A percentile compares a stretch with the other conserved stretches of the same genome.
Conservation (phyloP, 176 grass and related monocot species). For the Poa pratensis region DNA sequence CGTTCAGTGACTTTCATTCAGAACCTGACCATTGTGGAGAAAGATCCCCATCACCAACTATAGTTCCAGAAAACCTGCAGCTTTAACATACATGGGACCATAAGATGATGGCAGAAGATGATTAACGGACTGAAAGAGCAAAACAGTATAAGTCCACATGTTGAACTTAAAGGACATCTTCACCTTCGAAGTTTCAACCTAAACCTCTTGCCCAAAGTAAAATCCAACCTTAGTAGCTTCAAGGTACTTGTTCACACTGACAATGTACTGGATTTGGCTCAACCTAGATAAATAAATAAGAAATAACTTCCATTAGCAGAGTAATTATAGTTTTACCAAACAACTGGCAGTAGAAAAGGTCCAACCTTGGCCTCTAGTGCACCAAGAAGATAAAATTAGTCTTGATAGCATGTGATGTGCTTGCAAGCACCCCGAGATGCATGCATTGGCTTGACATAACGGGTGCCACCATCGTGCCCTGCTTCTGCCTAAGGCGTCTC, state of each 20-base stretch:
- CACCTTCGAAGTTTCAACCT: conserved; percentile 98
- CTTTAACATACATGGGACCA: background rate
- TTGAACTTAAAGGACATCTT: conserved; percentile 75
- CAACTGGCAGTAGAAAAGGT: background rate
- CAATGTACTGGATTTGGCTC: conserved; percentile 94
- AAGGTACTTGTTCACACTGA: conserved; percentile 85
- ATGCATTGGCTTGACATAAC: conserved; percentile 99
- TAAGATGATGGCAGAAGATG: conserved; percentile 15
- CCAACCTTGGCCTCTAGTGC: conserved; percentile 94
- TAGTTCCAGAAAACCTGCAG: conserved; percentile 81
- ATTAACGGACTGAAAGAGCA: conserved; percentile 39
- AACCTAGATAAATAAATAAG: conserved; percentile 52
- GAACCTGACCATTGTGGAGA: conserved; percentile 77
- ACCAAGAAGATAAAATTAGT: conserved; percentile 91
- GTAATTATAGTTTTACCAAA: background rate
- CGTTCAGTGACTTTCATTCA: too few relatives aligned
- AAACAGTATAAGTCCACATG: conserved; percentile 16
- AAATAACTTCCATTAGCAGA: conserved; percentile 5
- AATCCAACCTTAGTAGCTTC: conserved; percentile 70
- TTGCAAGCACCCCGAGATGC: conserved; percentile 98
- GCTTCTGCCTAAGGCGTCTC: conserved; percentile 80
- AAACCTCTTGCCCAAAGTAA: conserved; percentile 82
- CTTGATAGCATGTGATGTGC: conserved; percentile 85
- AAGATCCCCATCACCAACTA: conserved; percentile 71
- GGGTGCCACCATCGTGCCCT: conserved; percentile 73